Evolutionary conservation across 2,329 filamentous ascomycete species (phyloP).

Genomic region (Colletotrichum sp.): DNA sequence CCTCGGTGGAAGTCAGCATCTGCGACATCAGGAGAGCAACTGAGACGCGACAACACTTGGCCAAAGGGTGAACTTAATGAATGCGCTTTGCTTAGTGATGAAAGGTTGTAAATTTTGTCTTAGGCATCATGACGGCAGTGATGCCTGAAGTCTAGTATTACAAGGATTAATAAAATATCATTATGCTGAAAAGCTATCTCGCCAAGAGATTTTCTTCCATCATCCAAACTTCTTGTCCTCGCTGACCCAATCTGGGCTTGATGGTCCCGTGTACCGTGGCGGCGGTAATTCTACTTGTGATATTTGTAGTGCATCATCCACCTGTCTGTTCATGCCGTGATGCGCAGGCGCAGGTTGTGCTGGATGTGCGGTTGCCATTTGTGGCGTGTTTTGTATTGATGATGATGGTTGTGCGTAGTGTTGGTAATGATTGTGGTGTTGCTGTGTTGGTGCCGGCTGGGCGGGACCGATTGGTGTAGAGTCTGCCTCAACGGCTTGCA

Average conservation of each 20-base stretch:
- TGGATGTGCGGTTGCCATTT: background rate
- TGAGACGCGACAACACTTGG: background rate
- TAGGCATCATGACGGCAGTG: background rate
- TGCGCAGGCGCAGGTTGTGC: background rate
- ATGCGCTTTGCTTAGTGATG: background rate
- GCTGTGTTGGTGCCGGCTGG: background rate
- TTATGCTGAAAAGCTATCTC: constrained; percentile 18
- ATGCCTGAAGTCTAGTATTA: constrained; percentile 15
- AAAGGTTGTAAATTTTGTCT: background rate
- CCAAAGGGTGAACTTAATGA: background rate
- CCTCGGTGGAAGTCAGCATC: background rate
- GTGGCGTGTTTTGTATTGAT: constrained; percentile 11
- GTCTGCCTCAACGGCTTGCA: constrained; percentile 13
- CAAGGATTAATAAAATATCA: constrained; percentile 10
- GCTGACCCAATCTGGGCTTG: constrained; percentile 2
- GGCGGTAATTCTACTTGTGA: constrained; percentile 17
- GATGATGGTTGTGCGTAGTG: background rate
- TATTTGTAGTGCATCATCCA: constrained; percentile 18
- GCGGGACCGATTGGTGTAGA: constrained; percentile 8
- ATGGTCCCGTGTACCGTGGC: constrained; percentile 7
- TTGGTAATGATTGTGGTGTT: background rate
- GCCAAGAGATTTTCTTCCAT: background rate
- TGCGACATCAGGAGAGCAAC: background rate
- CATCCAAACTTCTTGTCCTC: constrained; percentile 15
- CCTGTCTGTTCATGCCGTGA: constrained; percentile 4